Conservation (phyloP, 2,329 filamentous ascomycete species). For the Metarhizium guizhouense region DNA sequence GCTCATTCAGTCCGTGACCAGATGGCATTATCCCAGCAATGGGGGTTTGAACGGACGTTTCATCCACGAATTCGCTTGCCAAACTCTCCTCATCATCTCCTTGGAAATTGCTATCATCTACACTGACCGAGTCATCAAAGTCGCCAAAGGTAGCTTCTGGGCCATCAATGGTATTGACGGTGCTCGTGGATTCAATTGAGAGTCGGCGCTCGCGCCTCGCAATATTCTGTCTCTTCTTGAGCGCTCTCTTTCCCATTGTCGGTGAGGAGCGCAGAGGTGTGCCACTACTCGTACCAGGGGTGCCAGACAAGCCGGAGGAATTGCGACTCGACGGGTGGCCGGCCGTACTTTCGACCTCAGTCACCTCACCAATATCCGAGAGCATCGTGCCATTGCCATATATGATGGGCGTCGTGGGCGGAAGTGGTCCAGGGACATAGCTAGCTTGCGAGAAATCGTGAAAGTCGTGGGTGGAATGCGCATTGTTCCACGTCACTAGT, state of each 20-base stretch:
- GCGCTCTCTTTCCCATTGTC: slow-evolving; percentile 30
- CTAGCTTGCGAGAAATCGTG: slow-evolving; percentile 30
- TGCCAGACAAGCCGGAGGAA: slow-evolving; percentile 24
- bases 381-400: slow-evolving; percentile 63
- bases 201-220: slow-evolving; percentile 38
- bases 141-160: slow-evolving; percentile 44
- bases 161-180: slow-evolving; percentile 43
- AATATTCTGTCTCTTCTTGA: slow-evolving; percentile 36
- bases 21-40: slow-evolving; percentile 7
- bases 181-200: slow-evolving; percentile 54
- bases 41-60: slow-evolving; percentile 22
- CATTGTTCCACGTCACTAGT: slow-evolving; percentile 43
- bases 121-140: slow-evolving; percentile 52
- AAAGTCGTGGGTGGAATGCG: slow-evolving; percentile 29
- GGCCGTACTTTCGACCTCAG: slow-evolving; percentile 41
- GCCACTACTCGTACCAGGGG: slow-evolving; percentile 15
- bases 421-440: slow-evolving; percentile 34
- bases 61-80: slow-evolving; percentile 46
- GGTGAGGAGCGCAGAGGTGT: slow-evolving; percentile 33
- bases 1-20: slow-evolving; percentile 28
- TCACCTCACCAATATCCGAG: slow-evolving; percentile 54
- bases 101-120: slow-evolving; percentile 57
- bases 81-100: slow-evolving; percentile 61
- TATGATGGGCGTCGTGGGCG: slow-evolving; percentile 54
- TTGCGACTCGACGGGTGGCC: slow-evolving; percentile 32